phyloP scores from a whole-genome alignment of 345 rosid genomes.

The Passiflora organensis region DNA sequence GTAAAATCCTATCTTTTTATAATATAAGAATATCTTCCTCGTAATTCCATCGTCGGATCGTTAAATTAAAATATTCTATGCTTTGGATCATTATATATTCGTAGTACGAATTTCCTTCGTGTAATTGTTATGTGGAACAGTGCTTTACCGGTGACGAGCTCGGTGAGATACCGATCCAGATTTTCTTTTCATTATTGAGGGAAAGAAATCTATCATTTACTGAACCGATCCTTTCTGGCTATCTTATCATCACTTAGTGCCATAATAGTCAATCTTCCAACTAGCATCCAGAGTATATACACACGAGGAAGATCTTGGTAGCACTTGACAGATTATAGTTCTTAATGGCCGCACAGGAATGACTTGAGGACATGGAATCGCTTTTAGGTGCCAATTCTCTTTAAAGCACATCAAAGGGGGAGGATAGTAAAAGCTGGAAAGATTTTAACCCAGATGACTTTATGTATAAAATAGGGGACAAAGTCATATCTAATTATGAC shows the following conservation, averaged over 20 bases:
- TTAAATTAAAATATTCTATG: no score
- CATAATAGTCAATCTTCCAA: conserved; percentile 7
- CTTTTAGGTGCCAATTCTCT: conserved; percentile 24
- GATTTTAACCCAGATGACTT: conserved; percentile 15
- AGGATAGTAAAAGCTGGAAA: conserved; percentile 9
- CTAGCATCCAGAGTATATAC: background rate
- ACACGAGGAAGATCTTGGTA: conserved; percentile 6
- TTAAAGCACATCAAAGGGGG: conserved; percentile 14
- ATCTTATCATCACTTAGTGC: background rate
- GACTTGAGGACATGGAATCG: conserved; percentile 27
- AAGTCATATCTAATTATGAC: conserved; percentile 24
- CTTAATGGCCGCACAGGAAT: conserved; percentile 18
- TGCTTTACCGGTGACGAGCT: no score
- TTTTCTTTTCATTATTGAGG: no score
- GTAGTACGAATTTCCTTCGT: no score
- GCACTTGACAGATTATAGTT: background rate
- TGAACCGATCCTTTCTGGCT: conserved; percentile 30
- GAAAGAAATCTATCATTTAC: conserved; percentile 24
- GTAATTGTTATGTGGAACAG: no score
- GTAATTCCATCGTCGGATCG: no score
- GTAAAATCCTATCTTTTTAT: no score
- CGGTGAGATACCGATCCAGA: no score
- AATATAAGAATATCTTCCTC: no score
- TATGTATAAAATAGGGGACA: conserved; percentile 11
- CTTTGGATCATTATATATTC: no score